Base-by-base conservation (phyloP, 495 filamentous ascomycete genomes). In the Penicillium bialowiezense region DNA sequence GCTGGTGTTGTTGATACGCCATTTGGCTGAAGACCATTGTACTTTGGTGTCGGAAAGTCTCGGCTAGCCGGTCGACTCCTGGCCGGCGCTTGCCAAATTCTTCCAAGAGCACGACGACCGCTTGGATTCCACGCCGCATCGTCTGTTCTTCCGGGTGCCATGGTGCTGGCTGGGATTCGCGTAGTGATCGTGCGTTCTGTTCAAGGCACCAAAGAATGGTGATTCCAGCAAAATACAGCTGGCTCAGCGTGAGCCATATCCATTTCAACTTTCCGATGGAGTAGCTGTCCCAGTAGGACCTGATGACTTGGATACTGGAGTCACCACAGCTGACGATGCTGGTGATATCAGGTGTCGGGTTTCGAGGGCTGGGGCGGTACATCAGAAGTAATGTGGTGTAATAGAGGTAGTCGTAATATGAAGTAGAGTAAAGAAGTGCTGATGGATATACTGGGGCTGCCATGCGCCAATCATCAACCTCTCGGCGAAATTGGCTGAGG, bases 161-260 rank as follows among this genome's bases (percentile, higher is more conserved):
- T 2, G 69, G 59, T 0, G 75, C 62, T 5, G 65, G 53, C 0
- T 44, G 67, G 5, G 63, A 70, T 19, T 74, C 71, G 21, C 71
- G 72, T 1, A 78, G 47, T 0, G 71, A 60, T 7, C 69, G 74
- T 12, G 76, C 62, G 41, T 80, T 71, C 41, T 73, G 68, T 44
- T 75, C 69, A 17, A 75, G 55, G 44, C 70, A 74, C 72, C 72
- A 75, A 13, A 80, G 48, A 47, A 80, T 68, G 41, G 77, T 64
- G 52, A 77, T 69, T 3, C 73, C 74, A 1, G 76, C 76, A 55
- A 74, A 76, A 41, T 78, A 80, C 18, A 76, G 51, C 49, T 80
- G 77, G 45, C 75, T 76, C 29, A 78, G 65, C 0, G 76, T 75
- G 36, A 80, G 60, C 76, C 76, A 80, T 17, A 77, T 76, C 66